Percentiles rank a stretch among this genome's conserved stretches.
These are phyloP conservation scores for Mimosa pudica DNA, from an alignment of 306 rosid species.

Conservation along the genomic window DNA sequence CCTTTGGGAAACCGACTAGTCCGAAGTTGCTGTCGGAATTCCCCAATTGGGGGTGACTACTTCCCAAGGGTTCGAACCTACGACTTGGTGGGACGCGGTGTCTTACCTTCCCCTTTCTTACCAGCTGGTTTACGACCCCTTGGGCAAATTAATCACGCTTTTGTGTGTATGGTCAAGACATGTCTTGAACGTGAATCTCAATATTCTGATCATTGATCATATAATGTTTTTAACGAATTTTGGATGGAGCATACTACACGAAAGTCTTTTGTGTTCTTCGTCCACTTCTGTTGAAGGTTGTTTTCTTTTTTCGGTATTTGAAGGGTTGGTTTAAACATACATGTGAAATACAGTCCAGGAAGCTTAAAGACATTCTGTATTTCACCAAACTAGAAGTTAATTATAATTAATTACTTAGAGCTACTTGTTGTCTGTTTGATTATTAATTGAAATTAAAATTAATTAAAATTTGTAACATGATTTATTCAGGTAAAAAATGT, in stretches of 20 bases:
- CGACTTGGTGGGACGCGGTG: no score
- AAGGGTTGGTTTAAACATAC: slow-evolving; percentile 28
- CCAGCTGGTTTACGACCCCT: no score
- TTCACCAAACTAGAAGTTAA: not conserved
- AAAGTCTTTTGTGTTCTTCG: slow-evolving; percentile 23
- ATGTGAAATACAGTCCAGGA: slow-evolving; percentile 42
- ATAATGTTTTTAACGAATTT: slow-evolving; percentile 2
- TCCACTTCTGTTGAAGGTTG: not conserved
- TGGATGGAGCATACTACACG: not conserved
- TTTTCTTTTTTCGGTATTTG: no score
- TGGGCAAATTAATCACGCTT: not conserved
- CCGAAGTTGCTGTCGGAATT: no score
- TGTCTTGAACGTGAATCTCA: slow-evolving; percentile 30
- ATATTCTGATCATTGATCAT: slow-evolving; percentile 11
- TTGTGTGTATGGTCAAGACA: slow-evolving; percentile 22
- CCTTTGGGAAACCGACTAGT: no score
- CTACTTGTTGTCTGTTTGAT: not conserved
- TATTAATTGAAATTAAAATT: not conserved
- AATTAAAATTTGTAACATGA: no score
- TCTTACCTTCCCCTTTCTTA: no score
- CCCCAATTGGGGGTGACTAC: no score
- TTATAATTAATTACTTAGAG: not conserved
- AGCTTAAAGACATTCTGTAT: slow-evolving; percentile 51
- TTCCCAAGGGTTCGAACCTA: no score
- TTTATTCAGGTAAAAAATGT: no score